Percentiles rank a stretch among this genome's conserved stretches.
Conservation (phyloP, 805 yeast species). For the Kazachstania viticola region DNA sequence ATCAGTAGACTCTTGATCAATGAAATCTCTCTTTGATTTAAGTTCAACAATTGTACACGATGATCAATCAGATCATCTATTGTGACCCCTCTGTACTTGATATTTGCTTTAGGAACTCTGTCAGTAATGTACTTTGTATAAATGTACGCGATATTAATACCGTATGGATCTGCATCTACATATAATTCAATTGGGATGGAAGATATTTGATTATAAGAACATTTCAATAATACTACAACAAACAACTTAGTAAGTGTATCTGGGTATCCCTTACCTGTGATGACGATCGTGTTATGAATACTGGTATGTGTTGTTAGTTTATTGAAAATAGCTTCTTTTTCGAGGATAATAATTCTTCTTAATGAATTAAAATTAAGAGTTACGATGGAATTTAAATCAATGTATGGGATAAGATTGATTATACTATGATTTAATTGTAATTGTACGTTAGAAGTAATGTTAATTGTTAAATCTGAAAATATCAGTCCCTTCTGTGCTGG, state of each 20-base stretch:
- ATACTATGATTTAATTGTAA: not conserved
- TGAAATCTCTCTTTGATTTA: conserved; percentile 15
- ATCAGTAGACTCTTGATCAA: too few species aligned
- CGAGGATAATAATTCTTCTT: conserved; percentile 31
- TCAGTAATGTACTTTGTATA: conserved; percentile 21
- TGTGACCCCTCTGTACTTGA: conserved; percentile 16
- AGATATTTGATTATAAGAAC: not conserved
- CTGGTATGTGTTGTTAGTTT: conserved; percentile 15
- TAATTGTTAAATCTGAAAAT: conserved; percentile 12
- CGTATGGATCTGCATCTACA: conserved; percentile 61
- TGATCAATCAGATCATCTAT: conserved; percentile 9
- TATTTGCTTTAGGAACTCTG: conserved; percentile 1
- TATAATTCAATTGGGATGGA: conserved; percentile 25
- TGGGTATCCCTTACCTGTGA: conserved; percentile 67
- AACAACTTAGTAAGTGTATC: conserved; percentile 44
- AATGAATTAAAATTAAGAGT: not conserved
- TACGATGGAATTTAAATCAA: conserved; percentile 15
- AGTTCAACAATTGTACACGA: conserved; percentile 10
- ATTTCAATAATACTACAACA: conserved; percentile 18
- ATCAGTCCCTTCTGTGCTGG: conserved; percentile 56
- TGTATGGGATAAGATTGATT: conserved; percentile 33
- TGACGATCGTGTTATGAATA: conserved; percentile 18
- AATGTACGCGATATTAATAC: conserved; percentile 42
- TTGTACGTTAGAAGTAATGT: not conserved
- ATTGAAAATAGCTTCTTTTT: conserved; percentile 42